Conservation (phyloP, 352 stramenopile species). For the Aphanomyces euteiches region DNA sequence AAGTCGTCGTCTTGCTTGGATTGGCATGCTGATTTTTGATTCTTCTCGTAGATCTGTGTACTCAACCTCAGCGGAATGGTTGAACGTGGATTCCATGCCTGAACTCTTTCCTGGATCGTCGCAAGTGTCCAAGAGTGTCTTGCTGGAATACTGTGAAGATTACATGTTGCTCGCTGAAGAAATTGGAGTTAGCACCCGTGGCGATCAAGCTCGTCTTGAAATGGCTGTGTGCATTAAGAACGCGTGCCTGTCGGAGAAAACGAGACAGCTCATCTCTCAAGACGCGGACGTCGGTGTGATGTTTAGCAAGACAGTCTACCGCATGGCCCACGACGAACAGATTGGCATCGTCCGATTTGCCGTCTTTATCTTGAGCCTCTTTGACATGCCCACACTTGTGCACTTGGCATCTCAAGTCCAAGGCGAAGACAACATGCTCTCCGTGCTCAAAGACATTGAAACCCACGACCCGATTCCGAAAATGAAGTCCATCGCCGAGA, state of each 20-base stretch:
- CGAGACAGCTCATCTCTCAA: not conserved
- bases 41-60: not conserved
- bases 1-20: not conserved
- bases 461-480: slow-evolving; percentile 11
- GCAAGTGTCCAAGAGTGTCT: not conserved
- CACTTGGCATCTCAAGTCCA: not conserved
- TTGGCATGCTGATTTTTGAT: not conserved
- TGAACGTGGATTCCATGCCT: slow-evolving; percentile 20
- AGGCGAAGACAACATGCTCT: slow-evolving; percentile 6
- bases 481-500: slow-evolving; percentile 15
- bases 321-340: slow-evolving; percentile 9
- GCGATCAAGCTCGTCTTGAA: not conserved
- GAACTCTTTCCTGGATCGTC: slow-evolving; percentile 23
- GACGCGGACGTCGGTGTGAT: not conserved
- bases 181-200: not conserved
- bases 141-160: slow-evolving; percentile 22
- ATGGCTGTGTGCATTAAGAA: slow-evolving; percentile 25
- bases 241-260: not conserved
- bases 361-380: slow-evolving; percentile 18
- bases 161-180: slow-evolving; percentile 1
- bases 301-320: slow-evolving; percentile 5
- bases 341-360: slow-evolving; percentile 1
- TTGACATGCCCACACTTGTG: not conserved
- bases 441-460: not conserved
- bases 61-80: not conserved